phyloP scores from a whole-genome alignment of 371 early-diverging fungal genomes.

The Syncephalis plumigaleata region DNA sequence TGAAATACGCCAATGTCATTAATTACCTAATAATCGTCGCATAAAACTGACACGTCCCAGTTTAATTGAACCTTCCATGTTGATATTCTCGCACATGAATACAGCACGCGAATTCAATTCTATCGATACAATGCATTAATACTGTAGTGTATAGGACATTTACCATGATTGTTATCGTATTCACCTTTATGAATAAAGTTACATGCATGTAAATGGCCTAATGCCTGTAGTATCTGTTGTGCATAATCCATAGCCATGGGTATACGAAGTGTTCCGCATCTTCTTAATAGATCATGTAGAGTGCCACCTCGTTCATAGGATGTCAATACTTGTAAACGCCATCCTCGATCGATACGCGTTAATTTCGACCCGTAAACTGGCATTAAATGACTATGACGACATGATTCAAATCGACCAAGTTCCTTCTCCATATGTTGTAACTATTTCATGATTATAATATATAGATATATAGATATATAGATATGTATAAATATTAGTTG shows the following conservation, averaged over 20 bases:
- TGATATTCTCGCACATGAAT: too few species aligned
- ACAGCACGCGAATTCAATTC: too few species aligned
- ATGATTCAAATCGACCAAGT: slow-evolving; percentile 27
- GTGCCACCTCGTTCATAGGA: slow-evolving; percentile 26
- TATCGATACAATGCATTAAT: too few species aligned
- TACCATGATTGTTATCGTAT: too few species aligned
- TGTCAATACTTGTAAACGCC: slow-evolving; percentile 34
- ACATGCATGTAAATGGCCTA: slow-evolving; percentile 31
- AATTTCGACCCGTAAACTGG: slow-evolving; percentile 32
- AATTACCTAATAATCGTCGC: slow-evolving; percentile 21
- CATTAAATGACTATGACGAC: slow-evolving; percentile 30
- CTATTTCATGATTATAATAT: slow-evolving; percentile 1
- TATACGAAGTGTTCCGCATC: slow-evolving; percentile 27
- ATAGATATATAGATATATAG: too few species aligned
- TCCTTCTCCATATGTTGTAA: slow-evolving; percentile 40
- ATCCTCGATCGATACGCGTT: slow-evolving; percentile 21
- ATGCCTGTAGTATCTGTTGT: slow-evolving; percentile 32
- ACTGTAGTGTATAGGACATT: too few species aligned
- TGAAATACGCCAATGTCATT: background rate
- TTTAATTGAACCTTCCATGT: too few species aligned
- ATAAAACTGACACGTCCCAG: slow-evolving; percentile 25
- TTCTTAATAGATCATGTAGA: slow-evolving; percentile 20
- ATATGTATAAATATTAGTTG: too few species aligned
- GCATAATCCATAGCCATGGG: slow-evolving; percentile 30
- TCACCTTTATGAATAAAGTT: slow-evolving; percentile 41